Percentiles rank a stretch among this genome's conserved stretches.
Conservation (phyloP, 257 asterid species). For the Solanum arcanum region DNA sequence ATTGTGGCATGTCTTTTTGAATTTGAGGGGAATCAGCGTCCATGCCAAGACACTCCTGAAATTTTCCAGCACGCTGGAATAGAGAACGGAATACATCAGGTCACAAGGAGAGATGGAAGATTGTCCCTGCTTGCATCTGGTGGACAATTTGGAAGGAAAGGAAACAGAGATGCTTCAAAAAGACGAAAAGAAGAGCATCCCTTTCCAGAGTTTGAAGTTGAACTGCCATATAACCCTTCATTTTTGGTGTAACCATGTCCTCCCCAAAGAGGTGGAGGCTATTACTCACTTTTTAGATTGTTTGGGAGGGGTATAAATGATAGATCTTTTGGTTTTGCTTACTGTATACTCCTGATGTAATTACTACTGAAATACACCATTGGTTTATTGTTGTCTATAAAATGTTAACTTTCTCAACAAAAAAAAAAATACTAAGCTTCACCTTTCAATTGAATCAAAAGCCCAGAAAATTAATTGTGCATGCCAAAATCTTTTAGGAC, state of each 20-base stretch:
- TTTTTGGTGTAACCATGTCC: not conserved
- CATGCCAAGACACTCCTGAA: not conserved
- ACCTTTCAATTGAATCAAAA: not conserved
- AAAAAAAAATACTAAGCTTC: not conserved
- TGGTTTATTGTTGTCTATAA: not conserved
- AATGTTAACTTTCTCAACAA: not conserved
- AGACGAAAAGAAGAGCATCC: not conserved
- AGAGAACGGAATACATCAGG: not conserved
- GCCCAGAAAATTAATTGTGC: not conserved
- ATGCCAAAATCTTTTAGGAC: not conserved
- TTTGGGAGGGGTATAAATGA: not conserved
- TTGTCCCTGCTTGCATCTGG: not conserved
- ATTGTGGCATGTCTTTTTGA: not conserved
- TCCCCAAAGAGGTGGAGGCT: not conserved
- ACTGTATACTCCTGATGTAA: not conserved
- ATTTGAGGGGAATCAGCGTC: not conserved
- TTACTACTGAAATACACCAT: not conserved
- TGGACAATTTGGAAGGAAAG: not conserved
- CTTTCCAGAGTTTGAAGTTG: not conserved
- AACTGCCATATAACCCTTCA: not conserved
- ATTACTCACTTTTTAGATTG: not conserved
- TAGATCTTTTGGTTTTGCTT: not conserved
- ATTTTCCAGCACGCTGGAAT: not conserved
- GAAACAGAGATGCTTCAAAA: not conserved
- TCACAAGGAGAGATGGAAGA: not conserved